phyloP scores from a whole-genome alignment of 768 basidiomycete species.

The Collybia sordida region DNA sequence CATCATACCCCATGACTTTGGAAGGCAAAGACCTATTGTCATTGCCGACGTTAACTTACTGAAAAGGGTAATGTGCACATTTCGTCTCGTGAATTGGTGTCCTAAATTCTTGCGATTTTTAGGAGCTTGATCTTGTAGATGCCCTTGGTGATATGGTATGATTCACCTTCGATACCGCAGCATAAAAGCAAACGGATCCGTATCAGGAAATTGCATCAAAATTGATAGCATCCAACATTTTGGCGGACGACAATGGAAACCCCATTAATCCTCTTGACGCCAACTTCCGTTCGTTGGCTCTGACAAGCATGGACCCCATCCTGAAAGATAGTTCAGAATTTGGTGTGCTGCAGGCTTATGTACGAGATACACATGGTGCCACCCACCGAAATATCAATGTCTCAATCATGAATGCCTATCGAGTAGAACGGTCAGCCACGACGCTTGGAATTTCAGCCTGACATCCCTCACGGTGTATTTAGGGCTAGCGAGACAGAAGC shows the following conservation, averaged over 20 bases:
- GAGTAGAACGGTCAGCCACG: conserved; percentile 47
- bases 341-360: conserved; percentile 44
- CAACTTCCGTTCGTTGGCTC: conserved; percentile 50
- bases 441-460: neutral
- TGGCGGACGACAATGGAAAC: conserved; percentile 42
- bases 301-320: conserved; percentile 53
- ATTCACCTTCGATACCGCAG: neutral
- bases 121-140: conserved; percentile 65
- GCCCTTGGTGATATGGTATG: conserved; percentile 65
- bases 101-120: neutral
- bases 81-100: neutral
- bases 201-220: conserved; percentile 56
- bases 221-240: conserved; percentile 40
- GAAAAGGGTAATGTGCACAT: conserved; percentile 33
- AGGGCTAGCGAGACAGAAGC: conserved; percentile 28
- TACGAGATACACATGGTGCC: conserved; percentile 52
- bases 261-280: conserved; percentile 57
- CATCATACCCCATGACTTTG: conserved; percentile 65
- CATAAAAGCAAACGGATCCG: neutral
- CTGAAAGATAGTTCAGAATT: conserved; percentile 42
- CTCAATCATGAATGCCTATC: conserved; percentile 46
- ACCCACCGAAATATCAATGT: conserved; percentile 49
- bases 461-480: neutral
- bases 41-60: conserved; percentile 38
- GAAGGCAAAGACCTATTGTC: conserved; percentile 42